These are phyloP conservation scores for Phoma sp. DNA, from an alignment of 2,329 filamentous ascomycete species.

Conservation along the genomic window DNA sequence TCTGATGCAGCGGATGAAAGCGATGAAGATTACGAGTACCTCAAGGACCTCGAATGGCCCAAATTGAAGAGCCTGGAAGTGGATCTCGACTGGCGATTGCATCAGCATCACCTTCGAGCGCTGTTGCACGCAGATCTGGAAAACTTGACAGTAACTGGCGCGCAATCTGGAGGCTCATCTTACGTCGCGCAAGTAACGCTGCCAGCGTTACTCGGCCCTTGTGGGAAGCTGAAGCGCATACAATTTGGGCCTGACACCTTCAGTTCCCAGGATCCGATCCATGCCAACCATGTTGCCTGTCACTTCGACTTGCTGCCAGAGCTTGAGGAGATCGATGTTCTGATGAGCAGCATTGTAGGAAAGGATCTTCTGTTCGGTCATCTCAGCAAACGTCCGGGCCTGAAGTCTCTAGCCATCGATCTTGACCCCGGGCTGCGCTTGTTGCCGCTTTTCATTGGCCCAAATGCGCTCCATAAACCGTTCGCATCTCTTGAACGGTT, in stretches of 20 bases:
- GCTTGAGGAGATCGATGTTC: conserved; percentile 34
- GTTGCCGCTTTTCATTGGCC: conserved; percentile 29
- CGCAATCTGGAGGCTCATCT: conserved; percentile 30
- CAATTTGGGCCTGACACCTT: conserved; percentile 34
- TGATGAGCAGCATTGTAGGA: conserved; percentile 28
- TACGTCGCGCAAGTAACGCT: conserved; percentile 33
- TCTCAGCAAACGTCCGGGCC: conserved; percentile 30
- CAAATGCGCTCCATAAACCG: conserved; percentile 18
- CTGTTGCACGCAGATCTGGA: conserved; percentile 38
- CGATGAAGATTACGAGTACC: conserved; percentile 27
- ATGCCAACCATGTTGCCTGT: conserved; percentile 27
- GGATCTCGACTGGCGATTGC: conserved; percentile 35
- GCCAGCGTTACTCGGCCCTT: conserved; percentile 29
- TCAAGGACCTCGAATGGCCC: conserved; percentile 38
- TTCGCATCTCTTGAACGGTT: conserved; percentile 34
- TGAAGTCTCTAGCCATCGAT: conserved; percentile 40
- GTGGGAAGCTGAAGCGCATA: conserved; percentile 32
- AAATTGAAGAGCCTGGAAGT: conserved; percentile 37
- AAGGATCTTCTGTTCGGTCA: conserved; percentile 38
- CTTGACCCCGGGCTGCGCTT: conserved; percentile 38
- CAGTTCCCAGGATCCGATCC: conserved; percentile 26
- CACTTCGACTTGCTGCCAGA: conserved; percentile 27
- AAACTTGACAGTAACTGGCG: conserved; percentile 33
- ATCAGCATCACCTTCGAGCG: conserved; percentile 23
- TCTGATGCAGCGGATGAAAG: conserved; percentile 25